Evolutionary conservation across 257 asterid genomes (phyloP).

Genomic region (Petunia axillaris): DNA sequence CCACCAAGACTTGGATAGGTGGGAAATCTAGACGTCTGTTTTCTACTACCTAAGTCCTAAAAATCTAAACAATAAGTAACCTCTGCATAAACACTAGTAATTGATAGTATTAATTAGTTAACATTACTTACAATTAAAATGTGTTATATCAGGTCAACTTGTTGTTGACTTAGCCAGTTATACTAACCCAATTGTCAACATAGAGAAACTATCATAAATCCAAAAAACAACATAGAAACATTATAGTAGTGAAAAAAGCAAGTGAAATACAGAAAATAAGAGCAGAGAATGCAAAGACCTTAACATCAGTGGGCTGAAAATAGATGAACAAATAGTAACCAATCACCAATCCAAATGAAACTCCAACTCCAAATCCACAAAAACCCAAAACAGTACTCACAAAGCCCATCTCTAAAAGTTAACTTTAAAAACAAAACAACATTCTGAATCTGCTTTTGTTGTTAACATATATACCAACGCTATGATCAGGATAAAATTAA

Average conservation of each 20-base stretch:
- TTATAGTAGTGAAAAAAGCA: neutral
- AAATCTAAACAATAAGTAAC: neutral
- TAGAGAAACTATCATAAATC: neutral
- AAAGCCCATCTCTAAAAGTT: slow-evolving; percentile 62
- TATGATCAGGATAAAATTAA: too few relatives aligned
- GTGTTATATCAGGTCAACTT: neutral
- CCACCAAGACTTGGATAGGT: too few relatives aligned
- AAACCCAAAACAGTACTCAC: slow-evolving; percentile 68
- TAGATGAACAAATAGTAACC: slow-evolving; percentile 63
- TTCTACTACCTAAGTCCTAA: neutral
- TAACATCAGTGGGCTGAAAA: slow-evolving; percentile 80
- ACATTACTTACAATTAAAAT: neutral
- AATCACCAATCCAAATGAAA: slow-evolving; percentile 46
- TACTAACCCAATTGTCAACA: neutral
- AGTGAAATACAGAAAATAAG: neutral
- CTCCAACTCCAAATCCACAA: slow-evolving; percentile 90
- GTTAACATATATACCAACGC: too few relatives aligned
- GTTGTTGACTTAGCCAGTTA: neutral
- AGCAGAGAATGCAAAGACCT: slow-evolving; percentile 48
- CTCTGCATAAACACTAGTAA: neutral
- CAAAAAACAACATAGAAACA: neutral
- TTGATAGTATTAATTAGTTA: neutral
- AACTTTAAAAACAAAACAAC: too few relatives aligned
- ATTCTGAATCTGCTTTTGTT: too few relatives aligned
- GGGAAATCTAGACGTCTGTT: neutral